These are phyloP conservation scores for Ustilago esculenta DNA, from an alignment of 1,284 basidiomycete genomes.

Conservation along the genomic window DNA sequence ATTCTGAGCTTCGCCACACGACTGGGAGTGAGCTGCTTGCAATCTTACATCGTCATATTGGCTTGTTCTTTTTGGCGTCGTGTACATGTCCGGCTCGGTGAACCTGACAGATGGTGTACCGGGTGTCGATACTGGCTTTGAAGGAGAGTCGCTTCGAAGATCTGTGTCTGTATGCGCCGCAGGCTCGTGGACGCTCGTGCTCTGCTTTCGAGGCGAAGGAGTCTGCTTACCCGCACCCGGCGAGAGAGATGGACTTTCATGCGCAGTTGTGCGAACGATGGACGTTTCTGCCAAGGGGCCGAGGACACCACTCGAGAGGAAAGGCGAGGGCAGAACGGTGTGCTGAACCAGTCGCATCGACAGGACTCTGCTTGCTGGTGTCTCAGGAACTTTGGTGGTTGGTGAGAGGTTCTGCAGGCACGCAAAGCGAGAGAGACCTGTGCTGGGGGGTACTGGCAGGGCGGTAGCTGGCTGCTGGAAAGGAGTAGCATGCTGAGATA, in stretches of 20 bases:
- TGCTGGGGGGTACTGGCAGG: conserved; percentile 22
- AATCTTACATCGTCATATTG: background rate
- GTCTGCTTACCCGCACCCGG: conserved; percentile 1
- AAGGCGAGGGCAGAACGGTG: conserved; percentile 20
- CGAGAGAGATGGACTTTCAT: conserved; percentile 10
- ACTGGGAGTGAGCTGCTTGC: conserved; percentile 4
- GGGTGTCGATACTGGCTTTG: conserved; percentile 1
- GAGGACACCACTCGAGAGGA: conserved; percentile 9
- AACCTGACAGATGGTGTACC: conserved; percentile 25
- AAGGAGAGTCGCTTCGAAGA: background rate
- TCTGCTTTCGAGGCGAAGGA: conserved; percentile 2
- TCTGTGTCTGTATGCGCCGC: background rate
- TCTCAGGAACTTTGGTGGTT: conserved; percentile 9
- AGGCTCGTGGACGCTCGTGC: background rate
- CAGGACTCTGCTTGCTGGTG: conserved; percentile 18
- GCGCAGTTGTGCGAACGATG: background rate
- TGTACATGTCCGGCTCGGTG: background rate
- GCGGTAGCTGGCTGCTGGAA: conserved; percentile 8
- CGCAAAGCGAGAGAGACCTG: conserved; percentile 36
- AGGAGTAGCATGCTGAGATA: conserved; percentile 17
- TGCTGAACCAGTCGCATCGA: conserved; percentile 18
- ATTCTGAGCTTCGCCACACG: background rate
- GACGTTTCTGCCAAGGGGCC: background rate
- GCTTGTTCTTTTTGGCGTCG: conserved; percentile 4
- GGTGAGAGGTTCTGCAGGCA: conserved; percentile 30